phyloP scores from a whole-genome alignment of 371 early-diverging fungal genomes.

The Apophysomyces ossiformis region DNA sequence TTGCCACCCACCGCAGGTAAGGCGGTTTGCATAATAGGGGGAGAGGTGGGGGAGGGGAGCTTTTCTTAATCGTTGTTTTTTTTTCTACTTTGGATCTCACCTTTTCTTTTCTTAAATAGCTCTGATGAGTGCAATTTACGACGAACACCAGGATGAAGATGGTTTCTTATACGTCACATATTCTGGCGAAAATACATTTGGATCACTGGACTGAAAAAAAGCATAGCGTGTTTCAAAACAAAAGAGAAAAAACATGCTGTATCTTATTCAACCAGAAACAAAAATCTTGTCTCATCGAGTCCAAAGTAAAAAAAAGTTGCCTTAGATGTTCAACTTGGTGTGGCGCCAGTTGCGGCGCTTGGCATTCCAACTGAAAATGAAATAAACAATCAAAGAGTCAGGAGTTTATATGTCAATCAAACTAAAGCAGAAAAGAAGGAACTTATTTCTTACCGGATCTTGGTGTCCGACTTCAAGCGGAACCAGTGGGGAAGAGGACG shows the following conservation, averaged over 20 bases:
- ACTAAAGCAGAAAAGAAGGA: neutral
- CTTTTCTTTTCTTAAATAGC: slow-evolving; percentile 36
- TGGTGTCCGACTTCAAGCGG: slow-evolving; percentile 91
- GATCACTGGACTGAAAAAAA: slow-evolving; percentile 22
- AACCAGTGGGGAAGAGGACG: slow-evolving; percentile 96
- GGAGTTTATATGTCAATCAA: neutral
- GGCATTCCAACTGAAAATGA: slow-evolving; percentile 80
- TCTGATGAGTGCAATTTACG: slow-evolving; percentile 88
- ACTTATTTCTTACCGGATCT: slow-evolving; percentile 65
- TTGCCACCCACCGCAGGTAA: slow-evolving; percentile 85
- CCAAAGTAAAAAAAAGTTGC: neutral
- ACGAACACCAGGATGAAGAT: slow-evolving; percentile 95
- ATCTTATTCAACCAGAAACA: slow-evolving; percentile 5
- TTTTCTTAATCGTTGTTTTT: neutral
- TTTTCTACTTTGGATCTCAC: neutral
- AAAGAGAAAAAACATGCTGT: slow-evolving; percentile 12
- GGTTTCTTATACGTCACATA: slow-evolving; percentile 92
- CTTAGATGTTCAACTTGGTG: slow-evolving; percentile 93
- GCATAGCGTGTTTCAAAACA: neutral
- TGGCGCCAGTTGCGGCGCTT: slow-evolving; percentile 98
- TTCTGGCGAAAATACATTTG: slow-evolving; percentile 85
- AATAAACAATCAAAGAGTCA: neutral
- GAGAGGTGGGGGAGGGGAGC: neutral
- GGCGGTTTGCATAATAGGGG: neutral
- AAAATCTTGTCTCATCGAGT: neutral